Base-by-base conservation (phyloP, 768 basidiomycete genomes). In the Mycena latifolia region DNA sequence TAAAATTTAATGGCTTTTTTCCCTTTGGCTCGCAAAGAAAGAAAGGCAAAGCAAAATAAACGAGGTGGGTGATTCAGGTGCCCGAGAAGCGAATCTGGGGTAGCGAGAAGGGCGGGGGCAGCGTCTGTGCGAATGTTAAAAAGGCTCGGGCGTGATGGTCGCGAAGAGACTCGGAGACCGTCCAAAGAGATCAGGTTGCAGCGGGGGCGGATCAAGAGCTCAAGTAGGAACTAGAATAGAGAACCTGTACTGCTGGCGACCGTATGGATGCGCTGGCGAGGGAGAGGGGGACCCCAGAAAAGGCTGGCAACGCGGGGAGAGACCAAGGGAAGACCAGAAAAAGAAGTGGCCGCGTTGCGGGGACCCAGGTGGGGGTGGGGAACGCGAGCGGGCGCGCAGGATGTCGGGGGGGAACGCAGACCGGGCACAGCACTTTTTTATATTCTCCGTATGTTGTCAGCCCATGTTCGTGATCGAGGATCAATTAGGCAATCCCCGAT, bases 11-110 rank as follows among this genome's bases (percentile, higher is more conserved):
- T 56, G 47, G 56, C 24, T 27, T 51, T 60, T 53, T 69, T 64
- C 29, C 37, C 62, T 60, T 68, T 55, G 53, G 37, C 67, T 69
- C 18, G 56, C 58, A 69, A 47, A 64, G 67, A 61, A 61, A 64
- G 50, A 51, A 61, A 61, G 58, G 43, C 53, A 47, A 60, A 52
- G n/a, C n/a, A n/a, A n/a, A n/a, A n/a, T n/a, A n/a, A 52, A 52
- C 3, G 12, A 33, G 27, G 37, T 64, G 31, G 63, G 50, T 29
- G 63, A 41, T 55, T 50, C 54, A 35, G 11, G 45, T 37, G 35
- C 29, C 50, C 55, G 6, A 55, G 52, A 61, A 66, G 65, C 33
- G 53, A 66, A 66, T 59, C 63, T 52, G 58, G 57, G 35, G 43
- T 28, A 52, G 48, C 55, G 57, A n/a, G 52, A 55, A 58, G 35